phyloP scores from a whole-genome alignment of 176 grass and related monocot genomes.

The Aegilops sharonensis region DNA sequence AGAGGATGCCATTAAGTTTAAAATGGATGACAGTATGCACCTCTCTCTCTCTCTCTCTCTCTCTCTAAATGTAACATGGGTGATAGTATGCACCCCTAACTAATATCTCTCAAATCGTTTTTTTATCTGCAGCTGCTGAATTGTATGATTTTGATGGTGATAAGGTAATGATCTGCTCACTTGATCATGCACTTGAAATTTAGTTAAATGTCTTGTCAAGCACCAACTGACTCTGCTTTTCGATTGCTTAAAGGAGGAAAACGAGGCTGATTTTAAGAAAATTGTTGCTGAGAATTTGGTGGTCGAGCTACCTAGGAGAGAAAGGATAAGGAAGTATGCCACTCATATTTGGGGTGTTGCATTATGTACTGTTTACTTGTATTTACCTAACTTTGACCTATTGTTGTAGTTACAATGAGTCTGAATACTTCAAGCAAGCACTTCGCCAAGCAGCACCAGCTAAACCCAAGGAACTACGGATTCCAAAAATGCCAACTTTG shows the following conservation, averaged over 20 bases:
- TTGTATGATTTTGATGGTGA: conserved; percentile 99
- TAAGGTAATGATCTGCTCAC: conserved; percentile 53
- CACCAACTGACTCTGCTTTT: background rate
- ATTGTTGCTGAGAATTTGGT: conserved; percentile 91
- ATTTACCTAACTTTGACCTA: conserved; percentile 1
- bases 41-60: background rate
- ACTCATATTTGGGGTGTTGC: background rate
- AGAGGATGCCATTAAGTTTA: conserved; percentile 98
- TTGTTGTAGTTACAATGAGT: conserved; percentile 78
- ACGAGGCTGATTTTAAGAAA: conserved; percentile 91
- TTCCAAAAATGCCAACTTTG: conserved; percentile 96
- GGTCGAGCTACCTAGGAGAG: conserved; percentile 96
- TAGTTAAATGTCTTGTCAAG: conserved; percentile 2
- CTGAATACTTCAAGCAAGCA: conserved; percentile 98
- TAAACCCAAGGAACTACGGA: conserved; percentile 83
- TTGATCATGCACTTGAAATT: conserved; percentile 8
- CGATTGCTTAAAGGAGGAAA: conserved; percentile 80
- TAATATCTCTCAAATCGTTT: background rate
- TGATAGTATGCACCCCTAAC: conserved; percentile 51
- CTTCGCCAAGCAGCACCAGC: conserved; percentile 84
- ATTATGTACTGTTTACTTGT: background rate
- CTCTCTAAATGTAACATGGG: conserved; percentile 86
- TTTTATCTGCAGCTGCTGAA: conserved; percentile 72
- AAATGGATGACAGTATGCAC: conserved; percentile 96
- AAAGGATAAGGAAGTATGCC: conserved; percentile 83